Percentiles rank a stretch among this genome's conserved stretches.
phyloP scores from a whole-genome alignment of 2,329 filamentous ascomycete species.

The Neopestalotiopsis sp. region DNA sequence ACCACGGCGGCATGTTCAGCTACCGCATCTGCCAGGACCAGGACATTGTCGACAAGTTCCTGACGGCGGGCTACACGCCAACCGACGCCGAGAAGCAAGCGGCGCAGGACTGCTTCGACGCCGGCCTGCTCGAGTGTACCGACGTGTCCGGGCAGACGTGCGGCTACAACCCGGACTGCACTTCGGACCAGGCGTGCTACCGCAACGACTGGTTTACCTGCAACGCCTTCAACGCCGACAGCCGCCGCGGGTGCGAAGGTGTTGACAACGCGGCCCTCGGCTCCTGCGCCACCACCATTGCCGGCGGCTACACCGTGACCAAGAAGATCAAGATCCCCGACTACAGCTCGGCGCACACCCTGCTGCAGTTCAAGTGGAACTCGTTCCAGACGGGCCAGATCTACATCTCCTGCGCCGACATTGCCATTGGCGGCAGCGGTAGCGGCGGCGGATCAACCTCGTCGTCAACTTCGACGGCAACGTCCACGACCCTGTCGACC shows the following conservation, averaged over 20 bases:
- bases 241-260: constrained; percentile 47
- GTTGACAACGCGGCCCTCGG: constrained; percentile 49
- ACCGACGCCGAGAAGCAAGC: constrained; percentile 58
- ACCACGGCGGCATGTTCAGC: constrained; percentile 62
- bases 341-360: constrained; percentile 53
- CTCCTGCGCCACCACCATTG: constrained; percentile 56
- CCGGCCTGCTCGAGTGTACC: constrained; percentile 52
- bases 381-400: constrained; percentile 59
- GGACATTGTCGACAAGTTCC: constrained; percentile 54
- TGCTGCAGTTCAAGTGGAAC: constrained; percentile 60
- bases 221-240: constrained; percentile 45
- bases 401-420: constrained; percentile 59
- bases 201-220: constrained; percentile 63
- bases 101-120: constrained; percentile 58
- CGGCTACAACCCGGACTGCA: constrained; percentile 54
- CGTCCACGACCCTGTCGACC: constrained; percentile 46
- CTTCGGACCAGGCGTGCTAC: constrained; percentile 47
- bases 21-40: constrained; percentile 61
- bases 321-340: constrained; percentile 55
- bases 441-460: neutral
- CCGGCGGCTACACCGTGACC: constrained; percentile 58
- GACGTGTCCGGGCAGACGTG: constrained; percentile 56
- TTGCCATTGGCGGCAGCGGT: constrained; percentile 44
- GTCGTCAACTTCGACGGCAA: neutral
- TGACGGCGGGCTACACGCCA: constrained; percentile 52